Base-by-base conservation (phyloP, 768 basidiomycete genomes). In the Lactarius vividus region DNA sequence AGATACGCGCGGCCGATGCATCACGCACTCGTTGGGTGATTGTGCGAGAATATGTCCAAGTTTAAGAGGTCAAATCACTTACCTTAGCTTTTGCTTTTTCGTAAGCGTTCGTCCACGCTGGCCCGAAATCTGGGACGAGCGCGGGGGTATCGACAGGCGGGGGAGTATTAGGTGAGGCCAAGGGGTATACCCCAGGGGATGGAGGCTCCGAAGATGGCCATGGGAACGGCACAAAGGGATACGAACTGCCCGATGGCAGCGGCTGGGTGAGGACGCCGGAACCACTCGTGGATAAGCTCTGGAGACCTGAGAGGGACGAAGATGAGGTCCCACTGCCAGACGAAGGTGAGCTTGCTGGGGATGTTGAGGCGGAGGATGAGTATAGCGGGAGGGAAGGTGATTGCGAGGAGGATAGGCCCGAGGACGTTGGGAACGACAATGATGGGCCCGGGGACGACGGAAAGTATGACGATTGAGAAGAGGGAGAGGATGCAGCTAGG, bases 21-120 rank as follows among this genome's bases (percentile, higher is more conserved):
- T 26, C 15, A 16, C 28, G 26, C 15, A 39, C 39, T 28, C 15
- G 52, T 28, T 11, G 52, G 23, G 13, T 37, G 20, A 40, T 40
- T 46, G 44, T 15, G 39, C 11, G 37, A 53, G 11, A 16, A 18
- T 16, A 37, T 1, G 31, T 15, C 11, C 15, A 46, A 26, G 1
- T 18, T 13, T 26, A 11, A 23, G 2, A 5, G n/a, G n/a, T n/a
- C n/a, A n/a, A n/a, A n/a, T n/a, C n/a, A 28, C 62, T 49, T 26
- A 64, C 63, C 57, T 59, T 46, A 16, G 74, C 69, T 70, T 80
- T 81, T 20, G 88, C 88, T 66, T 85, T 87, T 31, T 77, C 73
- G 68, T 84, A 84, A 33, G 88, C 88, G 11, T 73, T 73, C 20
- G 79, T 78, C 88, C 88, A 89, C 53, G 88, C 80, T 0, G 73